phyloP scores from a whole-genome alignment of 306 rosid species.

The Pterocarpus santalinus region DNA sequence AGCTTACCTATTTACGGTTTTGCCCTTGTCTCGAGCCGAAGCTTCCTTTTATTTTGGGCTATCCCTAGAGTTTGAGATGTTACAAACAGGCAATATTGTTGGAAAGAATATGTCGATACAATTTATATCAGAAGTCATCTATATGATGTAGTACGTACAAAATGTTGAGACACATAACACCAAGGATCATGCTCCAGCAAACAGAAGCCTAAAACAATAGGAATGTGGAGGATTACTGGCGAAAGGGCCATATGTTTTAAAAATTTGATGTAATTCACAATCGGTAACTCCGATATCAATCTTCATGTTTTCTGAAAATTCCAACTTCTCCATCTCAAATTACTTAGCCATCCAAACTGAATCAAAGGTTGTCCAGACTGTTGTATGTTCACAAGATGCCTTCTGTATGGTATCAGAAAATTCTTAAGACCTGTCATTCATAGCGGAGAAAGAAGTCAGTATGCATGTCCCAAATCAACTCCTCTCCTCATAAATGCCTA shows the following conservation, averaged over 20 bases:
- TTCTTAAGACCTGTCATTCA: slow-evolving; percentile 79
- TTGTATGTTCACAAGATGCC: slow-evolving; percentile 59
- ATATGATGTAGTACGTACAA: too few relatives aligned
- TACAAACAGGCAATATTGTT: too few relatives aligned
- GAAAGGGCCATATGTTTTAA: neutral
- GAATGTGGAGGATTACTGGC: neutral
- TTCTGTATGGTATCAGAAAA: slow-evolving; percentile 80
- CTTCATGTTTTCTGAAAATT: slow-evolving; percentile 51
- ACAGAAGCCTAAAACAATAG: neutral
- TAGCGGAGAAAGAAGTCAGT: slow-evolving; percentile 22
- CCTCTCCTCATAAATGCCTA: too few relatives aligned
- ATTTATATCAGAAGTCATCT: too few relatives aligned
- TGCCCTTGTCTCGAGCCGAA: too few relatives aligned
- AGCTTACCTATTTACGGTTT: too few relatives aligned
- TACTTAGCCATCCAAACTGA: slow-evolving; percentile 90
- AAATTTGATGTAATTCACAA: neutral
- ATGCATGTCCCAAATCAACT: neutral
- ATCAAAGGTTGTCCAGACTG: slow-evolving; percentile 59
- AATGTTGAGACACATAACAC: too few relatives aligned
- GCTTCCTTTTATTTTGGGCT: too few relatives aligned
- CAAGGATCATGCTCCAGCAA: neutral
- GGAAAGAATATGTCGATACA: too few relatives aligned
- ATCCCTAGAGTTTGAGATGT: too few relatives aligned
- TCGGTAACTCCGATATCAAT: neutral
- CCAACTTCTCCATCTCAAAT: slow-evolving; percentile 71